phyloP scores from a whole-genome alignment of 495 filamentous ascomycete species.

The Echria macrotheca region DNA sequence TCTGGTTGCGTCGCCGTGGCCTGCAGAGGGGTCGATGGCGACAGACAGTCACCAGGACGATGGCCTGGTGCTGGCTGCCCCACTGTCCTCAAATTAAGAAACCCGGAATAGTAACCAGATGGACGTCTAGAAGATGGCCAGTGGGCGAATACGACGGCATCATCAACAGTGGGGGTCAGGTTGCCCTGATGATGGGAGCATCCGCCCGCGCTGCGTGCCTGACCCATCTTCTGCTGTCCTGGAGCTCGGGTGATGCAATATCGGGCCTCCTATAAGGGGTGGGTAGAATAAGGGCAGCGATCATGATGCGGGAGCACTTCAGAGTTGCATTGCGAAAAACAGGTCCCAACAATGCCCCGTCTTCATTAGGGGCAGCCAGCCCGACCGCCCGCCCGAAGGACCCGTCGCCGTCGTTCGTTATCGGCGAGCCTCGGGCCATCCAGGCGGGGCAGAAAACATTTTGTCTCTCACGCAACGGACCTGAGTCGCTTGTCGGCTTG shows the following conservation, averaged over 20 bases:
- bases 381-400: neutral
- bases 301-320: conserved; percentile 6
- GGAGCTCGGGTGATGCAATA: neutral
- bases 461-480: no score
- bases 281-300: neutral
- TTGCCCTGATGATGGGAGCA: no score
- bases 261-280: neutral
- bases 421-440: neutral
- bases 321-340: conserved; percentile 1
- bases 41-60: no score
- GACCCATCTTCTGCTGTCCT: neutral
- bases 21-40: neutral
- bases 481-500: no score
- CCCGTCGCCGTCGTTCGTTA: neutral
- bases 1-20: neutral
- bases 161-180: conserved; percentile 10
- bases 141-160: neutral
- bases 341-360: neutral
- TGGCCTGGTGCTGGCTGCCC: no score
- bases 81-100: conserved; percentile 1
- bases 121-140: neutral
- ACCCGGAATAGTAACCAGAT: conserved; percentile 8
- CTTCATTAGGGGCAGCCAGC: neutral
- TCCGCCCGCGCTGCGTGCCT: neutral
- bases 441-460: neutral